Evolutionary conservation across 495 filamentous ascomycete species (phyloP), one percentile per base, ranked within the genome.

Genomic region (Penicillium robsamsonii): DNA sequence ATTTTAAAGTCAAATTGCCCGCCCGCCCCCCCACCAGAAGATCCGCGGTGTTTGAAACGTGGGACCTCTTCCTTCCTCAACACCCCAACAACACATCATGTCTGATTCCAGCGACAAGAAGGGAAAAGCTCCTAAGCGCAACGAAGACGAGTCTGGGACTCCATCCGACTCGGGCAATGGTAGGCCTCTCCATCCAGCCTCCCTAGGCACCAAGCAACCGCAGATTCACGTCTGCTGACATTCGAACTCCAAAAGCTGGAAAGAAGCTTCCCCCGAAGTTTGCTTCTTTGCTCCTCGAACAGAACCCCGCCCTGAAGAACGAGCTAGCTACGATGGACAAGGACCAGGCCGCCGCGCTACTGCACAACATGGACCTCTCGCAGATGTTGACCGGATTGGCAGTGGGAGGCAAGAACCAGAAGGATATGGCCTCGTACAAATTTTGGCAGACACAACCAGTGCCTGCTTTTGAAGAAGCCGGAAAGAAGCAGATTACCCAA

Each of bases 381-480:
- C 89, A 96, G 46, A 75, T 96, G 58, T 75, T 96, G 74, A 96
- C 92, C 1, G 92, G 92, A 6, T 74, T 96, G 57, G 75, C 82
- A 33, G 49, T 81, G 42, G 84, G 84, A 38, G 89, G 87, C 4
- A 95, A 95, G 79, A 95, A 95, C 63, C 83, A 84, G 60, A 96
- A 96, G 73, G 93, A 97, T 61, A 96, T 96, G 91, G 92, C 84
- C 5, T 87, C 86, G 30, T 96, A 97, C 80, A 96, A 95, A 72
- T 98, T 98, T 73, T 98, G 94, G 94, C 85, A 89, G 68, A 97
- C 94, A 33, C 94, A 98, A 69, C 94, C 94, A 0, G 94, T 98
- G 30, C 89, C 90, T 10, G 84, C 85, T 53, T 96, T 97, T 60
- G 86, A 83, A 66, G 76, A 84, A 12, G 60, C 72, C 47, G 49